Base-by-base conservation (phyloP, 805 yeast genomes). In the Nakazawaea ambrosiae region DNA sequence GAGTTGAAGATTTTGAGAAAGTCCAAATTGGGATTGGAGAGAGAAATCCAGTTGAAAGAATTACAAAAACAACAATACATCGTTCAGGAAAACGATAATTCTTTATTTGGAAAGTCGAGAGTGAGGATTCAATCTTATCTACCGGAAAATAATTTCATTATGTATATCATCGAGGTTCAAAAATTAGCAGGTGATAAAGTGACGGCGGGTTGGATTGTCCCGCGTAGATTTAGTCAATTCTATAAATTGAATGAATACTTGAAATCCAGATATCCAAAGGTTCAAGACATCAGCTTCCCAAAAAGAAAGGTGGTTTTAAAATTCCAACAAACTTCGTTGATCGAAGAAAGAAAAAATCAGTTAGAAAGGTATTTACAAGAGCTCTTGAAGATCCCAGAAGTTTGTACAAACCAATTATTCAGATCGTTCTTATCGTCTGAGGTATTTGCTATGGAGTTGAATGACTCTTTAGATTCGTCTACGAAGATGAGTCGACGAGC, bases 201-300 rank as follows among this genome's bases (percentile, higher is more conserved):
- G 4, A 63, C 73, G 2, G 86, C 89, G 0, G 82, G 86, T 0
- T 90, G 97, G 97, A 76, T 85, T 37, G 83, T 88, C n/a, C 90
- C 95, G 0, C 63, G 96, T 47, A 65, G 97, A 40, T 89, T 78
- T 51, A 84, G 84, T 48, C 96, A 90, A 51, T 89, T 89, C 55
- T 78, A 68, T 57, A 73, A 70, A 44, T 62, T 89, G 24, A 78
- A 89, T 51, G 75, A 74, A 43, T 77, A 82, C 44, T 58, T 89
- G 46, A 73, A 68, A 40, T 54, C 56, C 2, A 63, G 58, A 31
- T 80, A 77, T 47, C 69, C 77, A 0, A 63, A 58, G 32, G 77
- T 81, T 2, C 57, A 63, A 5, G 54, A 53, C 2, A 48, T 81
- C 12, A 69, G 63, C 33, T 73, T 75, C 57, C 80, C 88, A 30